These are phyloP conservation scores for Ambrosia trifida DNA, from an alignment of 129 eudicot genomes.

Conservation along the genomic window DNA sequence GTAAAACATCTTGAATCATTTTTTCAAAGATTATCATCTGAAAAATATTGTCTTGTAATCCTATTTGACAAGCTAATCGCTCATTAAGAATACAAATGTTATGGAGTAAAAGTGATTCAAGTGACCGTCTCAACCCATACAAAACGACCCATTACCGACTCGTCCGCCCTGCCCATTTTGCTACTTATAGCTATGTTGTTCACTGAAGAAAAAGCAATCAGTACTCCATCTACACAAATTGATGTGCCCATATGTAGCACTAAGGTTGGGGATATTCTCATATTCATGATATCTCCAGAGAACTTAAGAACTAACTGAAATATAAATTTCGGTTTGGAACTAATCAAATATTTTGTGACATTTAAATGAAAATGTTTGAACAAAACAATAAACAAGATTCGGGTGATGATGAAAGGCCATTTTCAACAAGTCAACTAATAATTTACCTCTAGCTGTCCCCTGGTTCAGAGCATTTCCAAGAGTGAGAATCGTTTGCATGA, in stretches of 20 bases:
- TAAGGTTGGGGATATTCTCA: not conserved
- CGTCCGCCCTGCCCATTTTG: not conserved
- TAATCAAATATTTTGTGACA: not conserved
- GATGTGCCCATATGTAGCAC: not conserved
- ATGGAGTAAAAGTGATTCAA: not conserved
- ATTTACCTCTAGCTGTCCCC: conserved; percentile 91
- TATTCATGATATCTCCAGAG: not conserved
- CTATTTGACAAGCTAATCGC: not conserved
- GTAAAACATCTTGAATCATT: not conserved
- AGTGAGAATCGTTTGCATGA: conserved; percentile 85
- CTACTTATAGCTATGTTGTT: not conserved
- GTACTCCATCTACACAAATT: conserved; percentile 4
- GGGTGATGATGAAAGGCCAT: not conserved
- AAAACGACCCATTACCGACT: conserved; percentile 4
- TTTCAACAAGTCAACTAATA: conserved; percentile 10
- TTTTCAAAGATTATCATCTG: not conserved
- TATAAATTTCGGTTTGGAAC: not conserved
- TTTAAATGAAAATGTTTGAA: not conserved
- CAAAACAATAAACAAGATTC: conserved; percentile 7
- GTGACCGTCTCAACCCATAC: no score
- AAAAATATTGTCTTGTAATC: not conserved
- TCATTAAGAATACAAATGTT: not conserved
- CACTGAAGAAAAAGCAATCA: not conserved
- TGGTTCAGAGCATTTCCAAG: conserved; percentile 94
- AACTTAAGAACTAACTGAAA: not conserved